Evolutionary conservation across 164 flowering plant species (phyloP), one percentile per base, ranked within the genome.

Genomic region (Amborella trichopoda): DNA sequence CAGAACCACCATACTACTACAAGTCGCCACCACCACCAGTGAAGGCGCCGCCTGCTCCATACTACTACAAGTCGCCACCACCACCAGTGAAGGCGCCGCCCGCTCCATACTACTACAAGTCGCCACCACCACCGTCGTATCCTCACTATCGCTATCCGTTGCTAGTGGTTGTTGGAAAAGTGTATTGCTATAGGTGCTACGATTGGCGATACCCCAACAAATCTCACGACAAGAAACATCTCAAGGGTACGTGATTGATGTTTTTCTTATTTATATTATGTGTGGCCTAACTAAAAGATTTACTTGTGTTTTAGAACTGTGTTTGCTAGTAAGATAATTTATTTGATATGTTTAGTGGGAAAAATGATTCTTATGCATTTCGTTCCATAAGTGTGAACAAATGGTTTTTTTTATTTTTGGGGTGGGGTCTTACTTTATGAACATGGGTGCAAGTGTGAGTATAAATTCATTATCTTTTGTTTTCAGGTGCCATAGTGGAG

Each of bases 101-200:
- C 5, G 47, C 55, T 8, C 47, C 55, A 1, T 52, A 30, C 1
- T 30, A 30, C 1, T 30, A 30, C 46, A 42, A 42, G 2, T 42
- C 46, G 0, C 36, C 28, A 22, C 33, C 50, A 10, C 58, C 50
- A 18, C 58, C 58, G 13, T n/a, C n/a, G n/a, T n/a, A n/a, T n/a
- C n/a, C n/a, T n/a, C n/a, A n/a, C n/a, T n/a, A n/a, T n/a, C n/a
- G n/a, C n/a, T n/a, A n/a, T n/a, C 42, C 71, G 3, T 48, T 77
- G 0, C 66, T 80, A 4, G 80, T 72, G 66, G 87, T 75, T 2
- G 72, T 75, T 2, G 93, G 93, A 30, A 80, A 75, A 40, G 87
- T 82, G 1, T 82, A 82, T 66, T 82, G 84, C 66, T 77, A 69
- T 68, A 73, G 63, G 62, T 82, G 93, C 69, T 80, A 79, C 39